These are phyloP conservation scores for Calocera viscosa DNA, from an alignment of 768 basidiomycete genomes.

Conservation along the genomic window DNA sequence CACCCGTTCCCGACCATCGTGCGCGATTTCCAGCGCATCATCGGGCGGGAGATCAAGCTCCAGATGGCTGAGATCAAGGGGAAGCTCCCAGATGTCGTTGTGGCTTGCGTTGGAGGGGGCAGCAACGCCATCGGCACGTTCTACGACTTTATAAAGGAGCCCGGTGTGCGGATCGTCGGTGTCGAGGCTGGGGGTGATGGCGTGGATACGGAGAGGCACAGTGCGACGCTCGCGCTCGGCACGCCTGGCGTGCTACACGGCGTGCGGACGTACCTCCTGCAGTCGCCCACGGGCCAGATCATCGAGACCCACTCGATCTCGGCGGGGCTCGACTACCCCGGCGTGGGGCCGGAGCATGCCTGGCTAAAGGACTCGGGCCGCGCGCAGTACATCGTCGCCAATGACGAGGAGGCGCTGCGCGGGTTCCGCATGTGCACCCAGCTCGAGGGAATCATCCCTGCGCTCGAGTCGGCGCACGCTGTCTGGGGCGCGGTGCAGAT, in stretches of 20 bases:
- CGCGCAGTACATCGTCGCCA: conserved; percentile 86
- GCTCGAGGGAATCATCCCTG: conserved; percentile 93
- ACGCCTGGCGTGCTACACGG: conserved; percentile 92
- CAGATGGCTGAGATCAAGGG: conserved; percentile 61
- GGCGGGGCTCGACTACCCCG: conserved; percentile 91
- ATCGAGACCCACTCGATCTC: conserved; percentile 95
- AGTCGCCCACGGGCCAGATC: conserved; percentile 81
- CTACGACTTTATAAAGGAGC: conserved; percentile 88
- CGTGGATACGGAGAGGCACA: conserved; percentile 71
- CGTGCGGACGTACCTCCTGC: conserved; percentile 88
- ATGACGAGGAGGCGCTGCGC: conserved; percentile 83
- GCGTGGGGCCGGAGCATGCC: conserved; percentile 95
- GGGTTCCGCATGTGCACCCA: conserved; percentile 89
- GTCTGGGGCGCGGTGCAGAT: conserved; percentile 83
- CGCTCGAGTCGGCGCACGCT: conserved; percentile 90
- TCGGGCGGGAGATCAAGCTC: conserved; percentile 84
- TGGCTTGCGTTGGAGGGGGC: conserved; percentile 96
- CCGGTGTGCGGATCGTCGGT: conserved; percentile 72
- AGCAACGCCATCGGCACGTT: conserved; percentile 97
- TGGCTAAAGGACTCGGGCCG: conserved; percentile 91
- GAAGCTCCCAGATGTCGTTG: conserved; percentile 85
- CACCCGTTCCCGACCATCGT: conserved; percentile 99
- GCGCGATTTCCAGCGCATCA: conserved; percentile 92
- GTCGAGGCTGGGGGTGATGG: conserved; percentile 98
- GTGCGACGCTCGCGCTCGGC: conserved; percentile 85